A percentile compares a stretch with the other conserved stretches of the same genome.
These are phyloP conservation scores for Mesembryanthemum crystallinum DNA, from an alignment of 148 eudicot species.

Conservation along the genomic window DNA sequence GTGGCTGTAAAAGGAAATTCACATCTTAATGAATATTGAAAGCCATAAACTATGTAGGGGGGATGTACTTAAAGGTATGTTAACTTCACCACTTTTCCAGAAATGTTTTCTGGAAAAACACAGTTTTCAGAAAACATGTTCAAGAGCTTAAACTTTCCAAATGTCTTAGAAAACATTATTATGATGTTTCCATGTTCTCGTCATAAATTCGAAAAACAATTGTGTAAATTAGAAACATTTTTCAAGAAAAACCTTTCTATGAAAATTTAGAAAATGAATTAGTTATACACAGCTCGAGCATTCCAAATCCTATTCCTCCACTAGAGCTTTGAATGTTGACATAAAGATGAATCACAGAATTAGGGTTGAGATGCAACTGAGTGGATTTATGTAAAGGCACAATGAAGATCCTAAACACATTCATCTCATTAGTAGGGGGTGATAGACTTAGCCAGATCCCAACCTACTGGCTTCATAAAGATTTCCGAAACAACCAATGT, in stretches of 20 bases:
- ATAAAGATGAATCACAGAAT: too few relatives aligned
- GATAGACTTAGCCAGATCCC: not conserved
- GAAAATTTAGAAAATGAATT: too few relatives aligned
- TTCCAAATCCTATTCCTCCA: not conserved
- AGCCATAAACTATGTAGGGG: too few relatives aligned
- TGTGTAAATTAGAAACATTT: not conserved
- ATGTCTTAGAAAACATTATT: too few relatives aligned
- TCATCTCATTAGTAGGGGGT: not conserved
- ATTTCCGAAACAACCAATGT: not conserved
- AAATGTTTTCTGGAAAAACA: too few relatives aligned
- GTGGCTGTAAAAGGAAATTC: conserved; percentile 37
- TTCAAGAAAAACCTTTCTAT: not conserved
- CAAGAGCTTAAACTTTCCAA: too few relatives aligned
- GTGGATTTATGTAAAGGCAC: conserved; percentile 8
- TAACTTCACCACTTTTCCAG: too few relatives aligned
- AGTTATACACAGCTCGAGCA: not conserved
- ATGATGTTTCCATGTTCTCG: too few relatives aligned
- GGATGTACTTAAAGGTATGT: too few relatives aligned
- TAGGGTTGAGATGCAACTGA: too few relatives aligned
- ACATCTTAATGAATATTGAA: too few relatives aligned
- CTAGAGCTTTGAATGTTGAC: not conserved
- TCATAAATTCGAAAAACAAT: not conserved
- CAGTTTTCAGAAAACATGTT: too few relatives aligned
- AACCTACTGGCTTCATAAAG: not conserved
- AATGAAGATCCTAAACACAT: not conserved